Base-by-base conservation (phyloP, 2,329 filamentous ascomycete species). In the Alternaria triticina region DNA sequence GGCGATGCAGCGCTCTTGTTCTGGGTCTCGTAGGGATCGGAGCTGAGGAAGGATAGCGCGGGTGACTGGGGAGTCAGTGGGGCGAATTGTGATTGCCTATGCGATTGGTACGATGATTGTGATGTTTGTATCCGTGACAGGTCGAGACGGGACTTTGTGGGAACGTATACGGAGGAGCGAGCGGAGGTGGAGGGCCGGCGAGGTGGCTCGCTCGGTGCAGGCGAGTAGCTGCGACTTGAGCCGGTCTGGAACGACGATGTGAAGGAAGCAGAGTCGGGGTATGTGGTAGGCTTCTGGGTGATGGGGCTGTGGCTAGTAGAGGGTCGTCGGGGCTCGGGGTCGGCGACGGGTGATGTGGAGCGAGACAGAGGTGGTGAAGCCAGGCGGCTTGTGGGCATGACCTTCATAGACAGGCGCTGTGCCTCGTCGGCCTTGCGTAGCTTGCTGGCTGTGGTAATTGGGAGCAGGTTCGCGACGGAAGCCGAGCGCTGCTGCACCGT, bases 31-130 rank as follows among this genome's bases (percentile, higher is more conserved):
- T 77, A 80, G 9, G 79, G 79, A 54, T 80, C 79, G 9, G 76
- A 78, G 57, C 69, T 77, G 49, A 80, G 74, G 66, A 80, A 80
- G n/a, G 77, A 69, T 25, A 78, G 76, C 4, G 74, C 74, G 9
- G 77, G 74, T 1, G 78, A 73, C 17, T 59, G 49, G 22, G 77
- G 77, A 8, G 77, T 75, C 12, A 75, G 71, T 3, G 77, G 72
- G 8, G 66, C 52, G 44, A 70, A 64, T 25, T 72, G 66, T 7
- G 71, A 72, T 40, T 68, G 65, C 27, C 61, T 40, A 13, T 60
- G 36, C 3, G 61, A 40, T 11, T 65, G 62, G 57, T 74, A 74
- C 0, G 73, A 70, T 2, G 66, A 47, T 6, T 69, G 66, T 43
- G 69, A 64, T 5, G 70, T 72, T 11, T 69, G 64, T 22, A 50